Evolutionary conservation across 1,139 yeast species (phyloP).

Genomic region (Pichia sp.): DNA sequence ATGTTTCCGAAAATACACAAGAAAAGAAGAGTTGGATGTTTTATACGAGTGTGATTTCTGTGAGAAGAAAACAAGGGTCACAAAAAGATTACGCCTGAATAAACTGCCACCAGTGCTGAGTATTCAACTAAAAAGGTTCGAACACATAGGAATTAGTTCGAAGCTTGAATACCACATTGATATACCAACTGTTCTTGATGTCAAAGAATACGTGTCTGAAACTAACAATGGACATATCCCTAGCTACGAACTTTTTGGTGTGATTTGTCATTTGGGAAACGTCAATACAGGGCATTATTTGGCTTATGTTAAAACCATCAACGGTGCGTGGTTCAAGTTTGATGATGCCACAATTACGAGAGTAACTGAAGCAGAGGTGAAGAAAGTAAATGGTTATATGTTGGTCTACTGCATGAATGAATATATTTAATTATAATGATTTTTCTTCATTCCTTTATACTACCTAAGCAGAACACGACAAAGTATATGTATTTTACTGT

Average conservation of each 20-base stretch:
- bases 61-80: slow-evolving; percentile 55
- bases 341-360: slow-evolving; percentile 85
- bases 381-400: slow-evolving; percentile 69
- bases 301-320: slow-evolving; percentile 65
- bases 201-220: slow-evolving; percentile 55
- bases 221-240: background rate
- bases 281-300: slow-evolving; percentile 95
- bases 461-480: background rate
- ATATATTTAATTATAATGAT: slow-evolving; percentile 19
- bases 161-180: slow-evolving; percentile 74
- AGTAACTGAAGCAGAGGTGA: slow-evolving; percentile 60
- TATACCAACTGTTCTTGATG: slow-evolving; percentile 68
- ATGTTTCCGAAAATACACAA: slow-evolving; percentile 74
- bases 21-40: slow-evolving; percentile 69
- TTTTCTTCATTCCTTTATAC: background rate
- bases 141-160: slow-evolving; percentile 62
- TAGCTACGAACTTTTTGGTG: slow-evolving; percentile 68
- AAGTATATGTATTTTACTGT: background rate
- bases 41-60: slow-evolving; percentile 70
- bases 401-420: slow-evolving; percentile 68
- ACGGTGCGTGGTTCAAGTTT: slow-evolving; percentile 81
- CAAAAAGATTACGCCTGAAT: slow-evolving; percentile 64
- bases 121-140: slow-evolving; percentile 83
- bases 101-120: slow-evolving; percentile 73
- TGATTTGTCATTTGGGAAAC: slow-evolving; percentile 85